A percentile compares a stretch with the other conserved stretches of the same genome.
Evolutionary conservation across 257 asterid genomes (phyloP).

Genomic region (Scutellaria barbata): DNA sequence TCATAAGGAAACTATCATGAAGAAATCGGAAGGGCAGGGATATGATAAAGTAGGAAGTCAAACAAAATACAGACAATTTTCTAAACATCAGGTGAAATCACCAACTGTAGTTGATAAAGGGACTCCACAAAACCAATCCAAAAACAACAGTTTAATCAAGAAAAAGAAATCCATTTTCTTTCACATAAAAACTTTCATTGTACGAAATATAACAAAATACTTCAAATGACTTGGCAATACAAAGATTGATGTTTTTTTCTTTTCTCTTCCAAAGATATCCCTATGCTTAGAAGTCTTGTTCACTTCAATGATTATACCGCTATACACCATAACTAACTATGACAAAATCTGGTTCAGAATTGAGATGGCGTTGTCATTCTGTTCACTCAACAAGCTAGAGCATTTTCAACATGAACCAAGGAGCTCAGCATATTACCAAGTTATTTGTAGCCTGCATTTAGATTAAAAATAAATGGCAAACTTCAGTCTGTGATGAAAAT

Average conservation of each 20-base stretch:
- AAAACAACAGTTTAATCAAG: constrained; percentile 19
- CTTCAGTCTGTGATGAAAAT: constrained; percentile 26
- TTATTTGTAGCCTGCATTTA: constrained; percentile 38
- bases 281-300: constrained; percentile 23
- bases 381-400: constrained; percentile 19
- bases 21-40: constrained; percentile 3
- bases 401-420: constrained; percentile 1
- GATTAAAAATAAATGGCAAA: constrained; percentile 8
- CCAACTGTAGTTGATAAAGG: constrained; percentile 26
- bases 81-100: constrained; percentile 17
- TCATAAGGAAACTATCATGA: background rate
- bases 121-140: constrained; percentile 30
- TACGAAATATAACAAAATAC: constrained; percentile 40
- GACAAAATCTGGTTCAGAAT: constrained; percentile 34
- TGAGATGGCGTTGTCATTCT: background rate
- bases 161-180: constrained; percentile 41
- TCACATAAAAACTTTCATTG: constrained; percentile 42
- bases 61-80: constrained; percentile 8
- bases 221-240: constrained; percentile 36
- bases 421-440: constrained; percentile 19
- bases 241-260: constrained; percentile 25
- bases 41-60: constrained; percentile 2
- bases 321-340: constrained; percentile 29
- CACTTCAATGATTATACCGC: constrained; percentile 18
- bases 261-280: constrained; percentile 26